Evolutionary conservation across 495 filamentous ascomycete species (phyloP).

Genomic region (Aspergillus steynii): DNA sequence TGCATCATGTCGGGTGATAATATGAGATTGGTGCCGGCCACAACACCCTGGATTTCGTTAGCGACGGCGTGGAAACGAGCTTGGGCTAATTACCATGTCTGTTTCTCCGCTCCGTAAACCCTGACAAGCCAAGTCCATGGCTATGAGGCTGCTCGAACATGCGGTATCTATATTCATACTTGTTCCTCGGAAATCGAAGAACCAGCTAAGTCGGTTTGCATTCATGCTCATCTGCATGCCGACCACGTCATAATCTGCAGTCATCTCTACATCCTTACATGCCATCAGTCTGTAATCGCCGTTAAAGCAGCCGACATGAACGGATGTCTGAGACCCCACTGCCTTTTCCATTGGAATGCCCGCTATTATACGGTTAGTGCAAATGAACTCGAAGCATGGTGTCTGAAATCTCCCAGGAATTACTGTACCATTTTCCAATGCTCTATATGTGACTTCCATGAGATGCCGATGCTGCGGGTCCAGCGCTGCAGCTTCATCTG

Average conservation of each 20-base stretch:
- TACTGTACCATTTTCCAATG: too few species aligned
- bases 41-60: constrained; percentile 3
- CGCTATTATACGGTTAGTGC: not conserved
- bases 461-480: too few species aligned
- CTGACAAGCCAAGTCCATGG: not conserved
- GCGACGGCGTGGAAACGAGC: not conserved
- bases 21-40: constrained; percentile 2
- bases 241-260: not conserved
- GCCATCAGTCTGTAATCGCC: too few species aligned
- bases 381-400: constrained; percentile 18
- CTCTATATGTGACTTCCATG: too few species aligned
- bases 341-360: too few species aligned
- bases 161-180: not conserved
- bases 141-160: not conserved
- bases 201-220: not conserved
- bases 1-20: not conserved
- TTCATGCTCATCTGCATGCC: not conserved
- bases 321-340: too few species aligned
- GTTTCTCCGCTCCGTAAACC: not conserved
- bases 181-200: not conserved
- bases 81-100: not conserved
- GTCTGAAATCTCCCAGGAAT: not conserved
- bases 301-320: not conserved
- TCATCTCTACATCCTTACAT: too few species aligned
- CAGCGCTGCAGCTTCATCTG: too few species aligned